Percentiles rank a stretch among this genome's conserved stretches.
Conservation (phyloP, 1,284 basidiomycete species). For the Pseudozyma thailandica region DNA sequence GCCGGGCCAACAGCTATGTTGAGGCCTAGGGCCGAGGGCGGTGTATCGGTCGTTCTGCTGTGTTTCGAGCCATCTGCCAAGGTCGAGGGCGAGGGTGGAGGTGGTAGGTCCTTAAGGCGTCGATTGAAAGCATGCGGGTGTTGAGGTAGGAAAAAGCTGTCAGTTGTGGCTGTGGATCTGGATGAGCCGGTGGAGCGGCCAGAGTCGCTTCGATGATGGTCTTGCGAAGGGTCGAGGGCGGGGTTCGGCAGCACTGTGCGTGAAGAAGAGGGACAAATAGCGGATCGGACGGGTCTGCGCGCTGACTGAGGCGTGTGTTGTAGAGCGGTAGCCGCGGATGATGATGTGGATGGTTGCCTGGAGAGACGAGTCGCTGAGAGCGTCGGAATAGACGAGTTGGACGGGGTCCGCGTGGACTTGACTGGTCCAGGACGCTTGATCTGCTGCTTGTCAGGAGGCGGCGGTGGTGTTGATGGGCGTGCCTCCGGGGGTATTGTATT, state of each 20-base stretch:
- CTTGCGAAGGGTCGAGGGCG: conserved; percentile 21
- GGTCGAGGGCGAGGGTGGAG: conserved; percentile 10
- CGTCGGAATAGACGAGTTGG: conserved; percentile 16
- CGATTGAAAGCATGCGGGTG: conserved; percentile 24
- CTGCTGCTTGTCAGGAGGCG: conserved; percentile 14
- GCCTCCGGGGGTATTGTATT: too few species aligned
- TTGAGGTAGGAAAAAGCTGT: conserved; percentile 41
- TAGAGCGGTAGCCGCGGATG: conserved; percentile 9
- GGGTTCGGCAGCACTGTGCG: conserved; percentile 11
- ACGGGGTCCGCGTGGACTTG: conserved; percentile 15
- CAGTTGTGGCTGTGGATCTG: conserved; percentile 35
- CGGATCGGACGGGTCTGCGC: conserved; percentile 23
- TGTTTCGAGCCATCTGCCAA: conserved; percentile 6
- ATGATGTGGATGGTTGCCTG: conserved; percentile 18
- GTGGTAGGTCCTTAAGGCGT: conserved; percentile 26
- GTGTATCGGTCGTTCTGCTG: neutral
- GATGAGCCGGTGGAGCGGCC: conserved; percentile 41
- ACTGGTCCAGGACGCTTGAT: neutral
- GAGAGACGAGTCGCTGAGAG: conserved; percentile 12
- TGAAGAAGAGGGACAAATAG: conserved; percentile 17
- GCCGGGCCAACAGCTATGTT: conserved; percentile 5
- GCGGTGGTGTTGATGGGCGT: neutral
- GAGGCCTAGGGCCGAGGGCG: conserved; percentile 13
- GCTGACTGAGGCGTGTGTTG: conserved; percentile 8
- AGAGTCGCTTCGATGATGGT: conserved; percentile 42